Base-by-base conservation (phyloP, 805 yeast species). In the Isabelozyma gotoi region DNA sequence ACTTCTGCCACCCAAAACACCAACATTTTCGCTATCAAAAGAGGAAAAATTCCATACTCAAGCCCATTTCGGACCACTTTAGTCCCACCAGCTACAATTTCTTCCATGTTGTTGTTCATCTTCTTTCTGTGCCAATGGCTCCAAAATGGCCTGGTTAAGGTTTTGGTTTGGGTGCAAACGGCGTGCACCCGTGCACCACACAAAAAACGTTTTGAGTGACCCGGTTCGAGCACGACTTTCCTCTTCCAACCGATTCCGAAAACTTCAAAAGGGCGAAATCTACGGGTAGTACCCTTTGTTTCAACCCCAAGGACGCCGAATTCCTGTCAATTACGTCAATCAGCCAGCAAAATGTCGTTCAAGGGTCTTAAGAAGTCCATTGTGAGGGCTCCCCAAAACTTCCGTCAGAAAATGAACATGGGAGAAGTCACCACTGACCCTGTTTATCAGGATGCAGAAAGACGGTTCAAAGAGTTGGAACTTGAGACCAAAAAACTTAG, bases 381-480 rank as follows among this genome's bases (percentile, higher is more conserved):
- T 48, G 78, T 81, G 37, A 74, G 96, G 62, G 96, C 97, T 6
- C 99, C 99, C 36, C 98, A 94, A 68, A 80, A 77, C 53, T 76
- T 94, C 64, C 85, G 94, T 55, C 96, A 88, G 67, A 90, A 89
- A 77, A 67, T 94, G 70, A 85, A 94, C 67, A 90, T 89, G 88
- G 96, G 76, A 7, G 76, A 72, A 27, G 56, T 71, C 39, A 72
- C 77, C 35, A 52, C 51, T 38, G 99, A 94, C 60, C 81, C 96
- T 0, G 97, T 94, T 11, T 94, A 90, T 65, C 78, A 77, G 20
- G 99, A 94, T 69, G 98, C 99, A 5, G 99, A 94, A 67, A 81
- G 97, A 65, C 80, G 99, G 59, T 94, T 94, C 74, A 87, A 86
- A 62, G 97, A 92, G 60, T 74, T 94, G 56, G 99, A 94, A 65